Conservation (phyloP, 768 basidiomycete genomes). For the Collybia mongolica region DNA sequence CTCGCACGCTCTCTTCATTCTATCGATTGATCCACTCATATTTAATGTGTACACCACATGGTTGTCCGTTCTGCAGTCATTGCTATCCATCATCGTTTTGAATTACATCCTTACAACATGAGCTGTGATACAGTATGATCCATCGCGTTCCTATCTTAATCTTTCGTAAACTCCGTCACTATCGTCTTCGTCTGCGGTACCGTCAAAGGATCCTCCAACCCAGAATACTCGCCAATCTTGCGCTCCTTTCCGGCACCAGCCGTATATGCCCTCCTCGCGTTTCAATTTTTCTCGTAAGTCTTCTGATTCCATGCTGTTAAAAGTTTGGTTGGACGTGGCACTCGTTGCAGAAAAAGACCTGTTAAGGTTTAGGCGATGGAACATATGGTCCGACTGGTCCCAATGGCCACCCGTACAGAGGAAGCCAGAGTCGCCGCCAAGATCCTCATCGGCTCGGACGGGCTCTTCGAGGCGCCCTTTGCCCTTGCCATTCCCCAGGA, state of each 20-base stretch:
- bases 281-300: slow-evolving; percentile 45
- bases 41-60: slow-evolving; percentile 3
- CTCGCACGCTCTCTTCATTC: background rate
- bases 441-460: slow-evolving; percentile 55
- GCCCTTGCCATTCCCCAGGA: slow-evolving; percentile 51
- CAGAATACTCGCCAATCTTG: slow-evolving; percentile 84
- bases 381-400: slow-evolving; percentile 41
- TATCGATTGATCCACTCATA: background rate
- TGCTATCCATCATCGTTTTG: background rate
- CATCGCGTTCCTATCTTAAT: too few relatives aligned
- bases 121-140: slow-evolving; percentile 1
- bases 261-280: slow-evolving; percentile 69
- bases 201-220: slow-evolving; percentile 59
- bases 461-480: slow-evolving; percentile 41
- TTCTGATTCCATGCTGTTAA: slow-evolving; percentile 51
- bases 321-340: slow-evolving; percentile 40
- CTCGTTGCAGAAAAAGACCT: slow-evolving; percentile 47
- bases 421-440: slow-evolving; percentile 65
- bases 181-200: slow-evolving; percentile 21
- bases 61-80: background rate
- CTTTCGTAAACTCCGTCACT: background rate
- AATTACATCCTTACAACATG: background rate
- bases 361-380: slow-evolving; percentile 25
- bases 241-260: slow-evolving; percentile 70
- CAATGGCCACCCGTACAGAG: slow-evolving; percentile 52